A percentile compares a stretch with the other conserved stretches of the same genome.
Conservation (phyloP, 192 early-diverging fungal species). For the Entomortierella chlamydospora region DNA sequence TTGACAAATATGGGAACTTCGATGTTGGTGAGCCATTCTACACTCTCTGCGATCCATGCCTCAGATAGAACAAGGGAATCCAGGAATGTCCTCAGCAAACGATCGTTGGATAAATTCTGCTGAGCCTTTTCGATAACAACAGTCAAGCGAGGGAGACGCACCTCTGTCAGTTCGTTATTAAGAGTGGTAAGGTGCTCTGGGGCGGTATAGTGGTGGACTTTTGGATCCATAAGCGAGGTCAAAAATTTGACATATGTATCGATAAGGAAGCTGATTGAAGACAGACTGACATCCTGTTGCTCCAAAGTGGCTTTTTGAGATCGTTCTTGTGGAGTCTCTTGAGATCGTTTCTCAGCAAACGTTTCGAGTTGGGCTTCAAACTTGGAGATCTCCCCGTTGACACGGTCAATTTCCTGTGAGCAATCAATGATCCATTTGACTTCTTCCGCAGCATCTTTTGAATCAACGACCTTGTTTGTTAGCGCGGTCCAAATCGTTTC, state of each 20-base stretch:
- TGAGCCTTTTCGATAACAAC: conserved; percentile 44
- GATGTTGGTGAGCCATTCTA: conserved; percentile 45
- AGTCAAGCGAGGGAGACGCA: conserved; percentile 29
- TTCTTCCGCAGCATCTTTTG: conserved; percentile 44
- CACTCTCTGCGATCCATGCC: conserved; percentile 52
- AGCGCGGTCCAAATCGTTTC: conserved; percentile 48
- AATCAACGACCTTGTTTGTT: conserved; percentile 36
- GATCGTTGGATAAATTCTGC: conserved; percentile 44
- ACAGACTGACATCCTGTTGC: conserved; percentile 47
- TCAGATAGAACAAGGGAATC: conserved; percentile 40
- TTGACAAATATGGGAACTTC: conserved; percentile 32
- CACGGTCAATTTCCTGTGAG: conserved; percentile 45
- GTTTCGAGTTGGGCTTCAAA: conserved; percentile 41
- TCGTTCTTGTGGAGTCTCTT: conserved; percentile 41
- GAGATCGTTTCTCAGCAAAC: conserved; percentile 30
- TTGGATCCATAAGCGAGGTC: conserved; percentile 53
- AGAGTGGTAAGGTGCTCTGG: conserved; percentile 40
- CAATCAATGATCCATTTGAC: conserved; percentile 54
- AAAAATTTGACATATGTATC: conserved; percentile 51
- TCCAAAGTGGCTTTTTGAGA: conserved; percentile 32
- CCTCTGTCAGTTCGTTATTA: conserved; percentile 46
- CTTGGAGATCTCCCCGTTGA: conserved; percentile 46
- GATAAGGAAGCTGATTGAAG: conserved; percentile 48
- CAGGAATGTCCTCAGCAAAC: conserved; percentile 33
- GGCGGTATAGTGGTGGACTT: conserved; percentile 48